Base-by-base conservation (phyloP, 805 yeast species). In the Isabelozyma rhagii region DNA sequence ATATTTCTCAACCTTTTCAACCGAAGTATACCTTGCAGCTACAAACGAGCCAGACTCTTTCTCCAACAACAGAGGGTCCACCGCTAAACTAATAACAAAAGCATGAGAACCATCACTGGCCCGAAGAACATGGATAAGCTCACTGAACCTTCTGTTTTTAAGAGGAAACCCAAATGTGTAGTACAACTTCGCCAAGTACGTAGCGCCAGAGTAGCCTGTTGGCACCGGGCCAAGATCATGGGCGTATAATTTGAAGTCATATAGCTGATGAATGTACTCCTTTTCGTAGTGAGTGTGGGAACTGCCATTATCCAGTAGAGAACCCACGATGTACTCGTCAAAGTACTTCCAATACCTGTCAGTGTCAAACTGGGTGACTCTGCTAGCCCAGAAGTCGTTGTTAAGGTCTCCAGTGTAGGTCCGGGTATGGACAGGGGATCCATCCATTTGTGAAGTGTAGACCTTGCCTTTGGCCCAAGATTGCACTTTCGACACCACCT, bases 91-190 rank as follows among this genome's bases (percentile, higher is more conserved):
- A 38, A 73, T 57, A 8, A 74, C 69, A 1, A 65, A 66, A n/a
- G 53, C 58, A 18, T 51, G 50, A 1, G 57, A 50, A 8, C 47
- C 50, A 10, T 53, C 59, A n/a, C 39, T 44, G 39, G 53, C 45
- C 45, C 53, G 58, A 25, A 55, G 56, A 21, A 73, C 55, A 49
- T 64, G 69, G 14, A 73, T 62, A 54, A 69, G 56, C 51, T 72
- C 73, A 54, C 69, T 62, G 54, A 74, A 74, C 10, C 63, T 60
- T 14, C 79, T 57, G 41, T 56, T 59, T 39, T 62, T 62, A 50
- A 73, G 57, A 2, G 77, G 77, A 49, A 66, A 68, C 29, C 63
- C 74, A 41, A 73, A 62, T 50, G 62, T 58, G 55, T 74, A 74
- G 48, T 57, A 59, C 25, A 70, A 56, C 47, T 63, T 66, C 1